Base-by-base conservation (phyloP, 1,284 basidiomycete species). In the Puccinia polysora region DNA sequence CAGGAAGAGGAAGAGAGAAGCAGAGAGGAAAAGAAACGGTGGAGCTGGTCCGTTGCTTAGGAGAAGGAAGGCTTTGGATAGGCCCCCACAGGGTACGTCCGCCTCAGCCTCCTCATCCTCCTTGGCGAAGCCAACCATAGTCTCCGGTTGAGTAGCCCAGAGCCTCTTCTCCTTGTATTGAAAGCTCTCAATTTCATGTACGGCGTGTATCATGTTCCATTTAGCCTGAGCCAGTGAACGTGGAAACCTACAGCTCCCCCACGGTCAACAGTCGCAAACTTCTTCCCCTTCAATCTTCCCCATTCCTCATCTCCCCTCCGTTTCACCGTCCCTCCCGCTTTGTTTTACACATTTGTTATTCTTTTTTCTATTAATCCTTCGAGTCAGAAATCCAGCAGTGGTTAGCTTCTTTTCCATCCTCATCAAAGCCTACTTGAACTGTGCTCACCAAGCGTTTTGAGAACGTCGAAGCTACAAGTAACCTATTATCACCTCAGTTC, bases 101-200 rank as follows among this genome's bases (percentile, higher is more conserved):
- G 59, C 59, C 59, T 62, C 59, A 62, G 59, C 59, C 59, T 62
- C 59, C 30, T 47, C 59, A 62, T 43, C 59, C 25, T 30, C 40
- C 59, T 62, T 62, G 59, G 59, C 59, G 20, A 62, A 45, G 59
- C 59, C 59, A 62, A 62, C 59, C 59, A 62, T 36, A 28, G 59
- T 28, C 28, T 62, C n/a, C 47, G 40, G 59, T 62, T 62, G 59
- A 62, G 30, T 43, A 43, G 59, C 38, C n/a, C 15, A 38, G 40
- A 60, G 36, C 28, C n/a, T 43, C 47, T 20, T 23, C 52, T 55
- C 52, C 52, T 55, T 55, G 25, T 32, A 55, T 55, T 55, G 52
- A 32, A 28, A 55, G 52, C 34, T 25, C 28, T 23, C 2, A 38
- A 30, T 30, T 10, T 2, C 12, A 36, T 60, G 58, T 23, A 15